phyloP scores from a whole-genome alignment of 2,329 filamentous ascomycete species.

The Verticillium albo-atrum region DNA sequence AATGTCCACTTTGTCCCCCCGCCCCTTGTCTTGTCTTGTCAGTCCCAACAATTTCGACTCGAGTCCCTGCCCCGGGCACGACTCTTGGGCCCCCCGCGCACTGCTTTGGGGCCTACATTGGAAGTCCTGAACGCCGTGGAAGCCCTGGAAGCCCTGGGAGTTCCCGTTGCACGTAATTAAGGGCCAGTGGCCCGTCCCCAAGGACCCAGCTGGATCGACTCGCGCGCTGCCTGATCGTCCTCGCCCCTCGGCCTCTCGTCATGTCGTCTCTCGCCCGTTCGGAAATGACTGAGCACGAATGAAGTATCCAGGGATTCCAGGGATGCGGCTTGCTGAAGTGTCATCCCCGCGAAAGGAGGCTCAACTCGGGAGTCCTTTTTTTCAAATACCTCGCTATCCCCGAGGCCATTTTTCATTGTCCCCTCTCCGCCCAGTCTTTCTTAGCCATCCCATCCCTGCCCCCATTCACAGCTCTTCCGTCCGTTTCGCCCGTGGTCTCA shows the following conservation, averaged over 20 bases:
- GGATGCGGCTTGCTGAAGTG: background rate
- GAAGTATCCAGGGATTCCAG: background rate
- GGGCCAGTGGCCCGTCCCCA: background rate
- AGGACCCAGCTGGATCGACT: background rate
- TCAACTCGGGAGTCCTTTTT: background rate
- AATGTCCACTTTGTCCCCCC: background rate
- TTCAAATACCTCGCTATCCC: background rate
- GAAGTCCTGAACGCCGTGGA: background rate
- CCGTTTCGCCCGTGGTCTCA: background rate
- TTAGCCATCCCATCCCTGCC: background rate
- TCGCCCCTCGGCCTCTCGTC: background rate
- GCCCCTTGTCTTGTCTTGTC: background rate
- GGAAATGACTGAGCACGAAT: background rate
- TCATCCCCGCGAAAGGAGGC: background rate
- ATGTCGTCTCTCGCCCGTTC: background rate
- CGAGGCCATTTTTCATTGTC: background rate
- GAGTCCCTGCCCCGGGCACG: background rate
- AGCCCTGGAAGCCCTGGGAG: background rate
- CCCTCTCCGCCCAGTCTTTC: background rate
- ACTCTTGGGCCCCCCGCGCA: background rate
- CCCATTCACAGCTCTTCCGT: background rate
- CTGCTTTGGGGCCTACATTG: background rate
- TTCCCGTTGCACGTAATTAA: too few species aligned
- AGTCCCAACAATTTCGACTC: background rate
- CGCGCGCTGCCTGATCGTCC: background rate